Evolutionary conservation across 768 basidiomycete species (phyloP).

Genomic region (Nidularia pulvinata): DNA sequence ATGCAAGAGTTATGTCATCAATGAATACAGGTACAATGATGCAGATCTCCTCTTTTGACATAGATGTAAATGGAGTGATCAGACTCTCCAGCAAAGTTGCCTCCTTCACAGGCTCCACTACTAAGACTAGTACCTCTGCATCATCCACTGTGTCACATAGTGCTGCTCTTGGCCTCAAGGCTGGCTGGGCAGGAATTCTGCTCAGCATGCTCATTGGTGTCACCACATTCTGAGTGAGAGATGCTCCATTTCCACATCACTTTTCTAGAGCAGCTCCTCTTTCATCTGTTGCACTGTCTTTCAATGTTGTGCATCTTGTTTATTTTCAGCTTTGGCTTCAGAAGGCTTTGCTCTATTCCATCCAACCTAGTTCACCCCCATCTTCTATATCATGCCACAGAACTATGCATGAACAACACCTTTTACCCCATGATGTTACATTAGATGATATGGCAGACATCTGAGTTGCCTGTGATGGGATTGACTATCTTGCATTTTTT

Average conservation of each 20-base stretch:
- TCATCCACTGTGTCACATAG: slow-evolving; percentile 10
- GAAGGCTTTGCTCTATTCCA: slow-evolving; percentile 2
- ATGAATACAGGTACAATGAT: slow-evolving; percentile 15
- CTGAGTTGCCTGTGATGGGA: slow-evolving; percentile 6
- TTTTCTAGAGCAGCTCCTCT: slow-evolving; percentile 1
- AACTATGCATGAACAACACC: not conserved
- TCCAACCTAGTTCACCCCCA: slow-evolving; percentile 7
- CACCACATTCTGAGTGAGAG: slow-evolving; percentile 28
- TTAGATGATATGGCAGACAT: slow-evolving; percentile 3
- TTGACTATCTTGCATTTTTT: slow-evolving; percentile 12
- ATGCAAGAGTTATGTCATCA: slow-evolving; percentile 10
- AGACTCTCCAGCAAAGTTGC: slow-evolving; percentile 7
- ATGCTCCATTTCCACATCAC: not conserved
- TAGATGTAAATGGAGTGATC: slow-evolving; percentile 8
- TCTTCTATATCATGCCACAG: not conserved
- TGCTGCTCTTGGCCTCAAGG: slow-evolving; percentile 20
- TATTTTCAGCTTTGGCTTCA: not conserved
- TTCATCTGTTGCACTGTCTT: not conserved
- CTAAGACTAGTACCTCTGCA: slow-evolving; percentile 1
- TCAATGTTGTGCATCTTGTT: not conserved
- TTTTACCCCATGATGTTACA: slow-evolving; percentile 4
- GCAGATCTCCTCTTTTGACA: slow-evolving; percentile 16
- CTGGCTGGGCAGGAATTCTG: slow-evolving; percentile 28
- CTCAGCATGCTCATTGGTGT: slow-evolving; percentile 31
- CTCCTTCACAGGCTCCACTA: slow-evolving; percentile 13